Percentiles rank a stretch among this genome's conserved stretches.
phyloP scores from a whole-genome alignment of 352 stramenopile species.

The Pythium sukuiense region DNA sequence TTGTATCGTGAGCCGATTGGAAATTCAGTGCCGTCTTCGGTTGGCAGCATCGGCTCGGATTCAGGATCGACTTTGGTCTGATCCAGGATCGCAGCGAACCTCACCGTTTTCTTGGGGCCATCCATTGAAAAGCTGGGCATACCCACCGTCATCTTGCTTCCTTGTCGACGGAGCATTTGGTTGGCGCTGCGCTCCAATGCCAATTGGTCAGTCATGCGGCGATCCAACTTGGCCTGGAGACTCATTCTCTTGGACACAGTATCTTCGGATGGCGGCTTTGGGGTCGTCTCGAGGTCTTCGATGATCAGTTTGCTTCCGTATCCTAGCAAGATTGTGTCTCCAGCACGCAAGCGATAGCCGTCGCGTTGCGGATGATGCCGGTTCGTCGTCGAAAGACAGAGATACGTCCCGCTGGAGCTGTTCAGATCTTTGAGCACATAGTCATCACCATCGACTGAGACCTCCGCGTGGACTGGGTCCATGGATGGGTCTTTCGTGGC shows the following conservation, averaged over 20 bases:
- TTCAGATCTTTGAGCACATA: conserved; percentile 58
- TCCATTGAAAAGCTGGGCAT: conserved; percentile 18
- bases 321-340: conserved; percentile 54
- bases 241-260: conserved; percentile 11
- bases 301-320: conserved; percentile 38
- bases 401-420: conserved; percentile 51
- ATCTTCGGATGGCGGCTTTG: not conserved
- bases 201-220: conserved; percentile 22
- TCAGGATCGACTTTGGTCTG: conserved; percentile 16
- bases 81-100: conserved; percentile 24
- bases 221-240: conserved; percentile 18
- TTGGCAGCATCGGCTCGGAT: conserved; percentile 20
- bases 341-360: conserved; percentile 54
- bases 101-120: conserved; percentile 21
- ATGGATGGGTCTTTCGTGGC: conserved; percentile 60
- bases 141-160: conserved; percentile 11
- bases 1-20: conserved; percentile 51
- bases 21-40: conserved; percentile 32
- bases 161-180: conserved; percentile 12
- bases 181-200: conserved; percentile 9
- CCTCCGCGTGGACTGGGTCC: conserved; percentile 63
- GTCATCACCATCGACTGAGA: conserved; percentile 58
- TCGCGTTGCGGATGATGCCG: conserved; percentile 70
- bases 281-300: conserved; percentile 28
- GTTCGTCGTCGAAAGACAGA: conserved; percentile 73